Conservation (phyloP, 176 grass and related monocot genomes). For the Tillandsia fasciculata region DNA sequence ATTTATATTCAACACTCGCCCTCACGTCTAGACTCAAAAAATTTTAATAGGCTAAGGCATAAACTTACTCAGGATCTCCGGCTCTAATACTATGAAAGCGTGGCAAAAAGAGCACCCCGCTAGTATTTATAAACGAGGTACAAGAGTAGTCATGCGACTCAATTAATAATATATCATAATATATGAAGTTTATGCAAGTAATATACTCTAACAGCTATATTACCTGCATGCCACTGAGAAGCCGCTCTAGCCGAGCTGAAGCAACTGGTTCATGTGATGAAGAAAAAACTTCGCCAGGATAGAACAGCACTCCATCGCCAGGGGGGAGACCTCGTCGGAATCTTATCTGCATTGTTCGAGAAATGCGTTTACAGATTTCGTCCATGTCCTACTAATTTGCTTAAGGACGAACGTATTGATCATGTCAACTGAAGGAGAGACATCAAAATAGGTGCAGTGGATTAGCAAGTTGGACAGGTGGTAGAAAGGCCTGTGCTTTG, state of each 20-base stretch:
- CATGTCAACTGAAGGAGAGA: no score
- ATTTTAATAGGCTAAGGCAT: no score
- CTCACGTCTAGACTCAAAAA: no score
- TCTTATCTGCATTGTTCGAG: constrained; percentile 40
- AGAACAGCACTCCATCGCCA: constrained; percentile 88
- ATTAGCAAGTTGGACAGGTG: no score
- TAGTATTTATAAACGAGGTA: no score
- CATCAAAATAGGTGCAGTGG: no score
- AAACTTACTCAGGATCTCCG: no score
- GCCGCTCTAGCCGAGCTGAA: constrained; percentile 74
- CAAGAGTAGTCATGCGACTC: not conserved
- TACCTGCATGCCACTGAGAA: constrained; percentile 98
- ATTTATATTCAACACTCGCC: no score
- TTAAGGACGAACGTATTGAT: not conserved
- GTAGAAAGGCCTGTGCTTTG: no score
- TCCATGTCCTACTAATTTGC: not conserved
- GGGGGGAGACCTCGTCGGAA: constrained; percentile 92
- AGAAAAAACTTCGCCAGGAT: constrained; percentile 96
- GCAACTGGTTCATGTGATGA: constrained; percentile 80
- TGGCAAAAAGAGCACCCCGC: no score
- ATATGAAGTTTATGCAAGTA: constrained; percentile 3
- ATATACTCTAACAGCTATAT: constrained; percentile 7
- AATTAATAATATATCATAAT: not conserved
- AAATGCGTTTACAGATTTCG: no score
- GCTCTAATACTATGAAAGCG: no score